These are phyloP conservation scores for Physcia stellaris DNA, from an alignment of 495 filamentous ascomycete species.

Conservation along the genomic window DNA sequence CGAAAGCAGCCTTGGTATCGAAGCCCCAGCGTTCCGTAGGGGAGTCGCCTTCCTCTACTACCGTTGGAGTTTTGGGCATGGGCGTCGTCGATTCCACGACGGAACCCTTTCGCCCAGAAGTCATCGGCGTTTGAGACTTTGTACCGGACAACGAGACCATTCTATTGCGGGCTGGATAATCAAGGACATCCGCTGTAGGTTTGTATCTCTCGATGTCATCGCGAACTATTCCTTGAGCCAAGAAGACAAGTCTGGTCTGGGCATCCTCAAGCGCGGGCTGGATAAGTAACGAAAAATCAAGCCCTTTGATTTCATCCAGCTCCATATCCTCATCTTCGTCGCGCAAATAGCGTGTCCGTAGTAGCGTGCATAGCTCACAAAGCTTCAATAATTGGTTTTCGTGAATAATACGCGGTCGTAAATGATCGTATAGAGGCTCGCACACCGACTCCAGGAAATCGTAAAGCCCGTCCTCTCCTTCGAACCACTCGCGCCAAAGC, in stretches of 20 bases:
- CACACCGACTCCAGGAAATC: slow-evolving; percentile 62
- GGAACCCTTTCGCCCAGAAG: slow-evolving; percentile 31
- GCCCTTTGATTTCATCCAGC: slow-evolving; percentile 33
- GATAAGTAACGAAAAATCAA: slow-evolving; percentile 55
- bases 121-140: slow-evolving; percentile 25
- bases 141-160: slow-evolving; percentile 34
- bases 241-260: slow-evolving; percentile 60
- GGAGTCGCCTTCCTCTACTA: slow-evolving; percentile 33
- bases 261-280: slow-evolving; percentile 59
- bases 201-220: slow-evolving; percentile 58
- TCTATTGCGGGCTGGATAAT: slow-evolving; percentile 43
- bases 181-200: slow-evolving; percentile 54
- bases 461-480: slow-evolving; percentile 51
- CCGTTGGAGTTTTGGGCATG: slow-evolving; percentile 36
- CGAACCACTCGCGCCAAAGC: slow-evolving; percentile 64
- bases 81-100: slow-evolving; percentile 30
- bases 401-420: slow-evolving; percentile 55
- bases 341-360: slow-evolving; percentile 73
- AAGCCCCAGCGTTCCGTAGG: slow-evolving; percentile 38
- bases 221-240: slow-evolving; percentile 51
- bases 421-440: slow-evolving; percentile 61
- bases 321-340: slow-evolving; percentile 59
- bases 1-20: slow-evolving; percentile 33
- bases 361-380: slow-evolving; percentile 65
- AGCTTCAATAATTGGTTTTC: slow-evolving; percentile 60